These are phyloP conservation scores for Aphanomyces euteiches DNA, from an alignment of 352 stramenopile species.

Conservation along the genomic window DNA sequence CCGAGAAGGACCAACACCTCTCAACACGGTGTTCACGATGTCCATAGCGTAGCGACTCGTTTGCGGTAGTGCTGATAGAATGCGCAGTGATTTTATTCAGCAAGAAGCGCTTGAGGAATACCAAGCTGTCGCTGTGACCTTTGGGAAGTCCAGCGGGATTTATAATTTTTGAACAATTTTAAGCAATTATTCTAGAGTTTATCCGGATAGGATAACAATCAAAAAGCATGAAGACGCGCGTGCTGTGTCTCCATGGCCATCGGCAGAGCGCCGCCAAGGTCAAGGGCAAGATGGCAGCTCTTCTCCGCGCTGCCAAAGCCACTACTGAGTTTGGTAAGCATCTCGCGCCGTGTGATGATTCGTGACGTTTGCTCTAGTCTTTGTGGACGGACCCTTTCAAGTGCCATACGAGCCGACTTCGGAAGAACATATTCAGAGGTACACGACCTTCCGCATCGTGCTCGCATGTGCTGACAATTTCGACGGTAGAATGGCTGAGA, in stretches of 20 bases:
- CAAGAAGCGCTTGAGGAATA: too few species aligned
- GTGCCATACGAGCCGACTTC: conserved; percentile 67
- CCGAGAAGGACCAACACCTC: too few species aligned
- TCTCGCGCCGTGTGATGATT: neutral
- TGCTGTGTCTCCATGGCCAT: conserved; percentile 84
- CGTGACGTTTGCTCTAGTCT: conserved; percentile 44
- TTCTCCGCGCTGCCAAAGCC: conserved; percentile 68
- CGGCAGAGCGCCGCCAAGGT: conserved; percentile 73
- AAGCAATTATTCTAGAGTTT: too few species aligned
- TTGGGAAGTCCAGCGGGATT: too few species aligned
- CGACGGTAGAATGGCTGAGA: conserved; percentile 25
- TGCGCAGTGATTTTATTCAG: too few species aligned
- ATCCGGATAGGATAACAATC: conserved; percentile 7
- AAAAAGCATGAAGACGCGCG: conserved; percentile 47
- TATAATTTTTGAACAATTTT: too few species aligned
- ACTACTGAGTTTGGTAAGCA: conserved; percentile 73
- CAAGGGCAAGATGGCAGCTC: conserved; percentile 64
- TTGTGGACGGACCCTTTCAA: conserved; percentile 63
- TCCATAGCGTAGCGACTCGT: too few species aligned
- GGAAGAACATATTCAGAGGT: conserved; percentile 49
- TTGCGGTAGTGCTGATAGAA: too few species aligned
- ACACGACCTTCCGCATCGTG: conserved; percentile 1
- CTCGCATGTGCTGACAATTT: neutral
- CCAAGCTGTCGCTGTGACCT: too few species aligned
- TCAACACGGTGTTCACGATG: too few species aligned